Evolutionary conservation across 2,329 filamentous ascomycete genomes (phyloP).

Genomic region (Penicillium sp.): DNA sequence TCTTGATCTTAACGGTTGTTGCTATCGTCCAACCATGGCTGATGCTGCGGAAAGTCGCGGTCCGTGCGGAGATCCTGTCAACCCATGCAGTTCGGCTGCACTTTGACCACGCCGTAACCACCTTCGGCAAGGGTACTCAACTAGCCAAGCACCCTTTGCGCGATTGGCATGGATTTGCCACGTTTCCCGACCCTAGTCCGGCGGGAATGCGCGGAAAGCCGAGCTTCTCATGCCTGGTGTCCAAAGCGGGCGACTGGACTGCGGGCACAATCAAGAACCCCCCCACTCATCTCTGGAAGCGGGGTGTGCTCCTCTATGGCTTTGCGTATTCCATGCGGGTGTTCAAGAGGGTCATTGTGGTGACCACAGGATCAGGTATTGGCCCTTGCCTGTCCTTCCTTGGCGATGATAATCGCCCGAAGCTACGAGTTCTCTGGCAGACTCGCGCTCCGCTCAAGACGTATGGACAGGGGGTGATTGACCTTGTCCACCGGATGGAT

Average conservation of each 20-base stretch:
- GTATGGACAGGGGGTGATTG: conserved; percentile 62
- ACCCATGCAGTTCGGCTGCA: conserved; percentile 72
- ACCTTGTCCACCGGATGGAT: conserved; percentile 61
- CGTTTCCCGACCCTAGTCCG: conserved; percentile 62
- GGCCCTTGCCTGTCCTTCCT: conserved; percentile 69
- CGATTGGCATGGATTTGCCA: conserved; percentile 78
- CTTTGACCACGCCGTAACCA: conserved; percentile 66
- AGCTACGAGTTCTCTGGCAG: conserved; percentile 68
- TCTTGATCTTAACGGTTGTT: conserved; percentile 65
- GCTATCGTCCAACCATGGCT: conserved; percentile 75
- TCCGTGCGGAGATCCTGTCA: conserved; percentile 70
- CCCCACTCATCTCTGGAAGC: conserved; percentile 67
- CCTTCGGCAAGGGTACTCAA: conserved; percentile 61
- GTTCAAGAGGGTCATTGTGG: conserved; percentile 67
- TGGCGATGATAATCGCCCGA: conserved; percentile 49
- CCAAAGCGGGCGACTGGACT: conserved; percentile 78
- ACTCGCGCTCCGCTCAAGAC: conserved; percentile 64
- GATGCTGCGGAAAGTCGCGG: conserved; percentile 67
- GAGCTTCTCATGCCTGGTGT: conserved; percentile 71
- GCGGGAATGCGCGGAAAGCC: conserved; percentile 33
- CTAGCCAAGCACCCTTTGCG: conserved; percentile 65
- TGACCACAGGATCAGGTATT: conserved; percentile 74
- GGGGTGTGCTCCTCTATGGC: conserved; percentile 68
- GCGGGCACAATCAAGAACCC: conserved; percentile 63
- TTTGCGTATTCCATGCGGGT: conserved; percentile 69